Percentiles rank a stretch among this genome's conserved stretches.
These are phyloP conservation scores for Delonix regia DNA, from an alignment of 306 rosid species.

Conservation along the genomic window DNA sequence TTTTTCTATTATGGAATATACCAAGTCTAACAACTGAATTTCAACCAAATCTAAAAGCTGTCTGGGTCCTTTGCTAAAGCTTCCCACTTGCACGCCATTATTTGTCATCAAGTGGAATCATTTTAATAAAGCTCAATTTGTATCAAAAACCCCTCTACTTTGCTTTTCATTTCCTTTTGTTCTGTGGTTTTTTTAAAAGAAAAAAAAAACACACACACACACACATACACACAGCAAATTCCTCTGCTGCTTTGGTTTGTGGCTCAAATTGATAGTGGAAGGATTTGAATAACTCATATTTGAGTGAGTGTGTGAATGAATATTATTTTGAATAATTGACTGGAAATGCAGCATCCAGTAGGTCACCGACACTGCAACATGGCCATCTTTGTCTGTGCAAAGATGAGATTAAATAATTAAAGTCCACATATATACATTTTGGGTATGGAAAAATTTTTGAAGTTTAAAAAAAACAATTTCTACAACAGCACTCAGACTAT, in stretches of 20 bases:
- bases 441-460: too few relatives aligned
- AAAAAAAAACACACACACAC: too few relatives aligned
- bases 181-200: background rate
- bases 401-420: slow-evolving; percentile 20
- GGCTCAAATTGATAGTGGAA: slow-evolving; percentile 25
- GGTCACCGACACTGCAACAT: slow-evolving; percentile 49
- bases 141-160: slow-evolving; percentile 8
- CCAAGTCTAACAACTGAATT: slow-evolving; percentile 14
- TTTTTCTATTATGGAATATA: slow-evolving; percentile 2
- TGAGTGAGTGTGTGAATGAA: background rate
- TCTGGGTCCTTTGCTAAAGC: slow-evolving; percentile 26
- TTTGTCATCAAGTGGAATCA: slow-evolving; percentile 37
- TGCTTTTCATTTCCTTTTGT: background rate
- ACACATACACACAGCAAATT: too few relatives aligned
- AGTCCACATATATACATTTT: background rate
- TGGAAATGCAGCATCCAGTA: slow-evolving; percentile 4
- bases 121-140: slow-evolving; percentile 28
- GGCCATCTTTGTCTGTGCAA: slow-evolving; percentile 33
- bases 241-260: background rate
- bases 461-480: background rate
- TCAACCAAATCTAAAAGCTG: slow-evolving; percentile 30
- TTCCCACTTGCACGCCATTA: slow-evolving; percentile 32
- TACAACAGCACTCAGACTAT: background rate
- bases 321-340: slow-evolving; percentile 1
- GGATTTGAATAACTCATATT: background rate